Base-by-base conservation (phyloP, 805 yeast species). In the Suhomyces emberorum region DNA sequence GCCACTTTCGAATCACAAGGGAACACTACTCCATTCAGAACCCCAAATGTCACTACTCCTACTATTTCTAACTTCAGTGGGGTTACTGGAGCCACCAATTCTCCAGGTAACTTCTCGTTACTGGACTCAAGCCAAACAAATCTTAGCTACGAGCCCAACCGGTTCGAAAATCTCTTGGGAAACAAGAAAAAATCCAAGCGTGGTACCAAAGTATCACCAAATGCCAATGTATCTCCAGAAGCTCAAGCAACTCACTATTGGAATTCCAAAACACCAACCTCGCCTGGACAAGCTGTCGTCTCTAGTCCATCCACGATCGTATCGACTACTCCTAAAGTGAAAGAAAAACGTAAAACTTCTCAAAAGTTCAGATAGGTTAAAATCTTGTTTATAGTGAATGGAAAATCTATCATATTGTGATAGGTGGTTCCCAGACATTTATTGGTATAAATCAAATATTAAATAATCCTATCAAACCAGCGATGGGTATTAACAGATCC, bases 131-230 rank as follows among this genome's bases (percentile, higher is more conserved):
- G 38, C 16, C 35, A 25, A 21, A n/a, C n/a, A n/a, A n/a, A n/a
- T n/a, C n/a, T n/a, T n/a, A n/a, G n/a, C n/a, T 28, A 21, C n/a
- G 19, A 30, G 38, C 20, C 35, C 22, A 21, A 35, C 26, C 17
- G 27, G 9, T 14, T 11, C 23, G n/a, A 27, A 14, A n/a, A n/a
- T n/a, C n/a, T n/a, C n/a, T 24, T 59, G 7, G 57, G 62, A 3
- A 49, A 52, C 7, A 59, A 58, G 38, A 55, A 55, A 41, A 51
- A 50, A 31, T 31, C 47, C 7, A 52, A 48, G 34, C 47, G 42
- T 27, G 29, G 44, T 7, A 38, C 35, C 17, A 49, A 36, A 24
- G 32, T 40, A 23, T 41, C 55, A 3, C 47, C 54, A 5, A 46
- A 40, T 31, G 22, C 36, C 8, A 34, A 48, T 15, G n/a, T n/a